A percentile compares a stretch with the other conserved stretches of the same genome.
Conservation (phyloP, 495 filamentous ascomycete genomes). For the Neurospora sp. region DNA sequence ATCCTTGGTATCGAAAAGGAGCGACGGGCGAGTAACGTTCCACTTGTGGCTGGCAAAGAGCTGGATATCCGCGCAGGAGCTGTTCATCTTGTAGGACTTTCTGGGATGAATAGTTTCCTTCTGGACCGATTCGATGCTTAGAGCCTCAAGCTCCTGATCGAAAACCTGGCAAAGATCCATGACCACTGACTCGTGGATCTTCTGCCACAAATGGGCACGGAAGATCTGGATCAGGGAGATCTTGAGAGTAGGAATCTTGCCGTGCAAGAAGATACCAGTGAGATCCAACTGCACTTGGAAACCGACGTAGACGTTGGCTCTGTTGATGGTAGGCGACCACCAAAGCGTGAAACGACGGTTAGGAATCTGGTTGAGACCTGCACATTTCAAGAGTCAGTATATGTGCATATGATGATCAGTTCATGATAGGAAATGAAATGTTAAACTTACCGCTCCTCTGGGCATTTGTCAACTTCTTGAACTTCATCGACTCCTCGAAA, state of each 20-base stretch:
- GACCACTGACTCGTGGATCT: conserved; percentile 98
- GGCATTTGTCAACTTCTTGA: conserved; percentile 98
- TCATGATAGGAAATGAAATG: background rate
- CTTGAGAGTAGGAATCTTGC: conserved; percentile 97
- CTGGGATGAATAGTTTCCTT: conserved; percentile 99
- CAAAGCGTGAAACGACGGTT: conserved; percentile 98
- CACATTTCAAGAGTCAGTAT: background rate
- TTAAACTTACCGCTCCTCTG: conserved; percentile 64
- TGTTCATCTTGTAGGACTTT: conserved; percentile 99
- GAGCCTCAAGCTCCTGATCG: conserved; percentile 90
- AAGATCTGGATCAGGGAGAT: conserved; percentile 99
- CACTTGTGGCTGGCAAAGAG: conserved; percentile 98
- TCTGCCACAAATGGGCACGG: conserved; percentile 99
- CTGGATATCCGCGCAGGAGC: conserved; percentile 95
- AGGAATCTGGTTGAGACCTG: conserved; percentile 87
- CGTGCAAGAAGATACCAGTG: conserved; percentile 98
- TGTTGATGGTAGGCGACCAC: conserved; percentile 84
- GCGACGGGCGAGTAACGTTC: conserved; percentile 90
- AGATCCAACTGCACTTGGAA: conserved; percentile 99
- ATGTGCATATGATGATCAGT: background rate
- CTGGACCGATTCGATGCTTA: conserved; percentile 97
- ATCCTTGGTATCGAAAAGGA: conserved; percentile 95
- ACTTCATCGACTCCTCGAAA: conserved; percentile 61
- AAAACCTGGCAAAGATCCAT: conserved; percentile 99
- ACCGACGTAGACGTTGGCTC: conserved; percentile 81